Evolutionary conservation across 768 basidiomycete genomes (phyloP), one percentile per base, ranked within the genome.

Genomic region (Tulasnella sp.): DNA sequence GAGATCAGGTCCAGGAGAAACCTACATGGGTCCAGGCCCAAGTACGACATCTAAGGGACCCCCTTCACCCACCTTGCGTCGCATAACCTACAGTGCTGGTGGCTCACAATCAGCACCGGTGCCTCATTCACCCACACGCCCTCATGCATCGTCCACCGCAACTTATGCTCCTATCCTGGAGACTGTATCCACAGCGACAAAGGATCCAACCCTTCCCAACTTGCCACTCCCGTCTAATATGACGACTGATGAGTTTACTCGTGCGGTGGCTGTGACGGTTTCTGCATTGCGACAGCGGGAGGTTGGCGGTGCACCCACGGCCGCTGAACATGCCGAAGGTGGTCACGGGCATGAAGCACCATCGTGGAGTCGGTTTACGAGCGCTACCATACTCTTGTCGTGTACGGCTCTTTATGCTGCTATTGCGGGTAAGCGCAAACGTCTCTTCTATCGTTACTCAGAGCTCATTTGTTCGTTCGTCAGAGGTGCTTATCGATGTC

Each of bases 381-480:
- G 90, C 69, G 86, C 91, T 4, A 92, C 83, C 60, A 94, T 99
- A 1, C 67, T 98, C 60, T 70, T 99, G 59, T 78, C 71, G 0
- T 98, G 96, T 66, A 99, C 96, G 0, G 82, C 85, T 2, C 71
- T 98, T 15, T 99, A 97, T 71, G 94, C 96, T 15, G 66, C 88
- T 58, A 98, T 99, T 65, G 96, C 96, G 45, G 94, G 94, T 94
- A 64, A 53, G 83, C 73, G 6, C 6, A 23, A 39, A 9, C 5
- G 42, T 53, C 15, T 21, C 5, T 66, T 19, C 12, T n/a, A 7
- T 50, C 27, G 50, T 15, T 21, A 46, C 15, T 35, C 25, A 11
- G 35, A 31, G 15, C 12, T 25, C 14, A 6, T 27, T 11, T 41
- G 49, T 19, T 25, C 32, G 12, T 37, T 1, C 12, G 8, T 19